Evolutionary conservation across 495 filamentous ascomycete genomes (phyloP).

Genomic region (Xanthoparmelia taractica): DNA sequence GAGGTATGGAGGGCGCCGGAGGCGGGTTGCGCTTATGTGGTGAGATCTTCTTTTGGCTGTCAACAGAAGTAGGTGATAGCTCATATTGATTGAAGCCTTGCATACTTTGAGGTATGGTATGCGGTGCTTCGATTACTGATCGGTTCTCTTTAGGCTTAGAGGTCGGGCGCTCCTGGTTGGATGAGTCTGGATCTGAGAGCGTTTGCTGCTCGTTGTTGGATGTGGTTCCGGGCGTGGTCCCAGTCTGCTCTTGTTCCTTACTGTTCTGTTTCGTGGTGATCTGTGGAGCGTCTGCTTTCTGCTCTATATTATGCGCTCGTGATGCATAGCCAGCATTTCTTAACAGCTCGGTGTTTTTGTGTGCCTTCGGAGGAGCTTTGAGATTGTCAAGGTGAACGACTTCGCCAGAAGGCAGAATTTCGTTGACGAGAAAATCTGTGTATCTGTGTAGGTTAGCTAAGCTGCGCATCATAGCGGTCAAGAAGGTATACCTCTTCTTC

Average conservation of each 20-base stretch:
- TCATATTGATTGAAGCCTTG: background rate
- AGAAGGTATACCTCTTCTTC: slow-evolving; percentile 48
- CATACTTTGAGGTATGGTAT: background rate
- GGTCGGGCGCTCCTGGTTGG: background rate
- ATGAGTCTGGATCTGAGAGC: background rate
- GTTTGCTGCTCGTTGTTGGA: background rate
- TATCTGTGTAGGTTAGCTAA: slow-evolving; percentile 48
- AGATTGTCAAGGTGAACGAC: slow-evolving; percentile 65
- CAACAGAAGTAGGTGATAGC: background rate
- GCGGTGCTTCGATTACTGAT: background rate
- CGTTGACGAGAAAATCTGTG: slow-evolving; percentile 93
- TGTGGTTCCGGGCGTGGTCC: background rate
- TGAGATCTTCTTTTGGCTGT: background rate
- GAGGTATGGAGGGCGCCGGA: background rate
- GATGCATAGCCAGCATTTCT: background rate
- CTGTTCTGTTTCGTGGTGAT: background rate
- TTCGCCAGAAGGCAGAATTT: slow-evolving; percentile 69
- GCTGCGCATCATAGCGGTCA: background rate
- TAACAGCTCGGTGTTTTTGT: background rate
- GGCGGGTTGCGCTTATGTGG: slow-evolving; percentile 14
- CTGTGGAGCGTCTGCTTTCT: background rate
- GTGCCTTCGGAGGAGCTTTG: slow-evolving; percentile 22
- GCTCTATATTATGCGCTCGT: background rate
- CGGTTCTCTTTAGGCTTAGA: background rate
- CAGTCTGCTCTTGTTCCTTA: background rate